These are phyloP conservation scores for Albifimbria verrucaria DNA, from an alignment of 2,329 filamentous ascomycete genomes.

Conservation along the genomic window DNA sequence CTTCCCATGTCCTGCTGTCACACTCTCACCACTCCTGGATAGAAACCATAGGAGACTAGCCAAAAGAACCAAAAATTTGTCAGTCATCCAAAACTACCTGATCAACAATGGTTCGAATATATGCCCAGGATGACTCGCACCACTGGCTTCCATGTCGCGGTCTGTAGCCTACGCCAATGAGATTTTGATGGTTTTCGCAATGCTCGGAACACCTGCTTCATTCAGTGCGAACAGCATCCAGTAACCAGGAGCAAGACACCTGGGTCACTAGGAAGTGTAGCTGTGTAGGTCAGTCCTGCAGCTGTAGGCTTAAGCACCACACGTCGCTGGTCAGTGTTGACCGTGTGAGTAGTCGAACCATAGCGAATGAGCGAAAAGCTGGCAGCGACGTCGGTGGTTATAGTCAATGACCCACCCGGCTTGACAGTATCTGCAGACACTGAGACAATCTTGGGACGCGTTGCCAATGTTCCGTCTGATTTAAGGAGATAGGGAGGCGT, in stretches of 20 bases:
- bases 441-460: neutral
- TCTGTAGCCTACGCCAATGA: neutral
- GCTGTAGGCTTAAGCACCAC: neutral
- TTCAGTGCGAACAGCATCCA: slow-evolving; percentile 1
- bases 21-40: too few relatives aligned
- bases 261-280: slow-evolving; percentile 1
- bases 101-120: too few relatives aligned
- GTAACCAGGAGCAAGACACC: neutral
- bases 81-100: too few relatives aligned
- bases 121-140: too few relatives aligned
- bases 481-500: slow-evolving; percentile 1
- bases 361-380: neutral
- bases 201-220: neutral
- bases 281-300: neutral
- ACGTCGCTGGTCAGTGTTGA: neutral
- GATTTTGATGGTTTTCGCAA: neutral
- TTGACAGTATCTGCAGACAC: neutral
- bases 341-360: neutral
- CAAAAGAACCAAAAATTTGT: too few relatives aligned
- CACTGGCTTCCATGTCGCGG: too few relatives aligned
- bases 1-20: too few relatives aligned
- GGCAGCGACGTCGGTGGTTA: neutral
- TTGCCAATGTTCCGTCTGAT: neutral
- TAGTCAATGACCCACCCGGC: neutral
- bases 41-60: too few relatives aligned